phyloP scores from a whole-genome alignment of 208 protist species.

The Herpetomonas tarakana region DNA sequence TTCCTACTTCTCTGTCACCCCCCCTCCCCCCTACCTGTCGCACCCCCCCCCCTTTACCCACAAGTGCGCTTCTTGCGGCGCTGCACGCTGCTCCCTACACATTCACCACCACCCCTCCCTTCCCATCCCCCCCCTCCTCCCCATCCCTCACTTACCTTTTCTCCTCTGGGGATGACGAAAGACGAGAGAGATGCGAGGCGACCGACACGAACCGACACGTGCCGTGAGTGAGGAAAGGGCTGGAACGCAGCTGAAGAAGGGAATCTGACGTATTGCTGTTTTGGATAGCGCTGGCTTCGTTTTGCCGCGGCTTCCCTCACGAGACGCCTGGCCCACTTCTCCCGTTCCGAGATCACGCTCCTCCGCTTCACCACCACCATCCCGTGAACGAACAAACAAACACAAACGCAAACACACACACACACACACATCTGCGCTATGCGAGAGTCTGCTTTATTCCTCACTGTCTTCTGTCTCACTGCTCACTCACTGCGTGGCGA shows the following conservation, averaged over 20 bases:
- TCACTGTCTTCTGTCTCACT: slow-evolving; percentile 6
- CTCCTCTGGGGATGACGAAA: neutral
- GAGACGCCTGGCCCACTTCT: too few relatives aligned
- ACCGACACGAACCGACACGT: too few relatives aligned
- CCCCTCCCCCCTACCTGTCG: neutral
- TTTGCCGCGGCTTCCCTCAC: too few relatives aligned
- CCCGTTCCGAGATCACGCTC: too few relatives aligned
- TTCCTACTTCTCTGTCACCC: neutral
- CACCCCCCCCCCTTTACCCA: neutral
- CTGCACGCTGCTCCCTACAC: too few relatives aligned
- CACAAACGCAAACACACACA: neutral
- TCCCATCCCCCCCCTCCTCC: neutral
- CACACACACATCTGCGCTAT: neutral
- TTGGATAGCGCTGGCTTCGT: too few relatives aligned
- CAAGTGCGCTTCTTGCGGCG: too few relatives aligned
- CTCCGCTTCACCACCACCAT: neutral
- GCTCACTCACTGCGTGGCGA: too few relatives aligned
- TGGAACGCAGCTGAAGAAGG: too few relatives aligned
- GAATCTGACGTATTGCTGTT: too few relatives aligned
- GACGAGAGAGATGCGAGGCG: neutral
- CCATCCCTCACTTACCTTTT: neutral
- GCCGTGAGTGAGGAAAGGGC: too few relatives aligned
- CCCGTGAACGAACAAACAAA: slow-evolving; percentile 1
- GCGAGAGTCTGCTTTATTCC: slow-evolving; percentile 5
- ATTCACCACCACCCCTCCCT: neutral